Conservation (phyloP, 2,329 filamentous ascomycete species). For the Pseudocercospora fijiensis region DNA sequence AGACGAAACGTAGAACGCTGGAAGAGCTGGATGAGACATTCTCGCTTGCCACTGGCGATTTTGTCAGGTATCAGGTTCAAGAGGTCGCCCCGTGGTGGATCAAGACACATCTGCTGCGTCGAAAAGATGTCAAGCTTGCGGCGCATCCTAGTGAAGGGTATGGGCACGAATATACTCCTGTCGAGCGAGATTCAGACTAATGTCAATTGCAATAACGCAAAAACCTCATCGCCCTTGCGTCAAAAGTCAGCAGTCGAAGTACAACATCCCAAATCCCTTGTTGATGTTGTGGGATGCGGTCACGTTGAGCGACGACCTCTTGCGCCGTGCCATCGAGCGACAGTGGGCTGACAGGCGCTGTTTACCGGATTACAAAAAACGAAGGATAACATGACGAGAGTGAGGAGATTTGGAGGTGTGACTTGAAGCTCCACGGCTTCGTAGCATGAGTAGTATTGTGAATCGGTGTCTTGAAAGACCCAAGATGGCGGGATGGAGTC, state of each 20-base stretch:
- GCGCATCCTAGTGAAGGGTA: not conserved
- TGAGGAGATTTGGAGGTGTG: no score
- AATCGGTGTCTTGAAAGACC: no score
- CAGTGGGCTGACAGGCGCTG: no score
- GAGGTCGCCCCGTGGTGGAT: constrained; percentile 9
- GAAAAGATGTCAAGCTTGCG: not conserved
- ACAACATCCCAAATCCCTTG: not conserved
- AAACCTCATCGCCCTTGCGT: not conserved
- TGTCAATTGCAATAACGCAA: not conserved
- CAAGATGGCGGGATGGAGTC: no score
- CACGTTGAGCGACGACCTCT: no score
- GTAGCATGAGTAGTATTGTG: no score
- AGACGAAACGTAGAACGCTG: constrained; percentile 50
- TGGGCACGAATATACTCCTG: not conserved
- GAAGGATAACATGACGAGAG: no score
- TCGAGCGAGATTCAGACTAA: not conserved
- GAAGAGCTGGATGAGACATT: constrained; percentile 54
- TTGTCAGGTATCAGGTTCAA: constrained; percentile 17
- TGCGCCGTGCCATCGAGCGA: no score
- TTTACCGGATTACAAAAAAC: no score
- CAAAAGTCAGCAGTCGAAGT: not conserved
- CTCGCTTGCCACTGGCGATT: constrained; percentile 48
- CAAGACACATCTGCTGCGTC: not conserved
- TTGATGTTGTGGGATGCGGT: no score
- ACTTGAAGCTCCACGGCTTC: no score